These are phyloP conservation scores for Kuraishia floccosa DNA, from an alignment of 805 yeast species.

Conservation along the genomic window DNA sequence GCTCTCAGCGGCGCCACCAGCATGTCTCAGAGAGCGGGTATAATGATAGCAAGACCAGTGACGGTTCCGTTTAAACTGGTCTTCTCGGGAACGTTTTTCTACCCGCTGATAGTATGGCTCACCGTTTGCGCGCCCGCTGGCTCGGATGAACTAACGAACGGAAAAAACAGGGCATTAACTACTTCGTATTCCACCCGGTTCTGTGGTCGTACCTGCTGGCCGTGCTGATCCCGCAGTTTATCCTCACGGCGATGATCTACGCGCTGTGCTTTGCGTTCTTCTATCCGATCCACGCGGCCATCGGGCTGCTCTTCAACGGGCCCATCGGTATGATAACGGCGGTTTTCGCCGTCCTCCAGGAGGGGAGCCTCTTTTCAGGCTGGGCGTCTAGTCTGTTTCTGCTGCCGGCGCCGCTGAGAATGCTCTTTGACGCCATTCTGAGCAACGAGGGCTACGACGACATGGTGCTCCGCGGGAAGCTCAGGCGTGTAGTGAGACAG, in stretches of 20 bases:
- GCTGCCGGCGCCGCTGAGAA: slow-evolving; percentile 16
- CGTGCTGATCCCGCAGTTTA: slow-evolving; percentile 11
- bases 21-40: no score
- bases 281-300: slow-evolving; percentile 2
- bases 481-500: not conserved
- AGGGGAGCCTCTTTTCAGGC: slow-evolving; percentile 16
- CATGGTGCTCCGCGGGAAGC: slow-evolving; percentile 1
- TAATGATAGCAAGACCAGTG: no score
- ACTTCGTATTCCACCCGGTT: not conserved
- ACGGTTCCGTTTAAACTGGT: no score
- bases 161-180: slow-evolving; percentile 1
- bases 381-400: slow-evolving; percentile 16
- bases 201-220: slow-evolving; percentile 13
- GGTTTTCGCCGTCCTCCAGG: slow-evolving; percentile 16
- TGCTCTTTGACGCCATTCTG: slow-evolving; percentile 19
- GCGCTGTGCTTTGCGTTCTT: slow-evolving; percentile 2
- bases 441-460: slow-evolving; percentile 10
- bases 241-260: slow-evolving; percentile 10
- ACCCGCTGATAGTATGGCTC: no score
- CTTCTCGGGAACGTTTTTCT: no score
- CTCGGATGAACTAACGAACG: no score
- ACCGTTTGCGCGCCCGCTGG: no score
- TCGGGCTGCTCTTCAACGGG: slow-evolving; percentile 7
- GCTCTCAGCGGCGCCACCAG: no score
- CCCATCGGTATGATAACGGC: slow-evolving; percentile 11